Percentiles rank a stretch among this genome's conserved stretches.
These are phyloP conservation scores for Hymenotorrendiella dingleyae DNA, from an alignment of 2,329 filamentous ascomycete species.

Conservation along the genomic window DNA sequence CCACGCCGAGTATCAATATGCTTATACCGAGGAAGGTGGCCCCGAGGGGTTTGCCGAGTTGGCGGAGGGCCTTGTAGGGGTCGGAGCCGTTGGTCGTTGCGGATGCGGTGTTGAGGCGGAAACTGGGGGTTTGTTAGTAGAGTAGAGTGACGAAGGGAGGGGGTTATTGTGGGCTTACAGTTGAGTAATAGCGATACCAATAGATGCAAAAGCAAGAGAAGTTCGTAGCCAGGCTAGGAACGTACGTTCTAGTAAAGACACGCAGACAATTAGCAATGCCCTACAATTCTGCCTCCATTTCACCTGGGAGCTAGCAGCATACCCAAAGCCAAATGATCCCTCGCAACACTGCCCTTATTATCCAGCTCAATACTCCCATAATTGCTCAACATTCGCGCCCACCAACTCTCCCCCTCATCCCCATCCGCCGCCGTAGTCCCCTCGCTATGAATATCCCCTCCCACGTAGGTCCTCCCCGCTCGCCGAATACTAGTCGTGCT, in stretches of 20 bases:
- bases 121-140: slow-evolving; percentile 31
- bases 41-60: slow-evolving; percentile 67
- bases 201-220: slow-evolving; percentile 73
- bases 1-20: slow-evolving; percentile 68
- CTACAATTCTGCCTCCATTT: neutral
- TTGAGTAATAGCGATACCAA: slow-evolving; percentile 78
- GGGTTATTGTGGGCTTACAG: slow-evolving; percentile 32
- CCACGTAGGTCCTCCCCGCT: slow-evolving; percentile 5
- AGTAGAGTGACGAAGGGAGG: neutral
- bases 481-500: slow-evolving; percentile 15
- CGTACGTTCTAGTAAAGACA: slow-evolving; percentile 61
- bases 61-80: slow-evolving; percentile 42
- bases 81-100: slow-evolving; percentile 21
- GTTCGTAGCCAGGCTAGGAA: slow-evolving; percentile 83
- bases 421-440: slow-evolving; percentile 7
- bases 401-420: slow-evolving; percentile 41
- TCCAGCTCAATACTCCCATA: slow-evolving; percentile 63
- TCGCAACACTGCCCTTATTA: slow-evolving; percentile 78
- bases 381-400: slow-evolving; percentile 41
- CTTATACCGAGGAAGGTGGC: slow-evolving; percentile 71
- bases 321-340: slow-evolving; percentile 79
- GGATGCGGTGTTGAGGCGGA: slow-evolving; percentile 67
- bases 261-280: slow-evolving; percentile 2
- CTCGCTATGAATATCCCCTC: slow-evolving; percentile 4
- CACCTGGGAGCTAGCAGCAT: slow-evolving; percentile 17